phyloP scores from a whole-genome alignment of 2,329 filamentous ascomycete species.

The Meredithiella fracta region DNA sequence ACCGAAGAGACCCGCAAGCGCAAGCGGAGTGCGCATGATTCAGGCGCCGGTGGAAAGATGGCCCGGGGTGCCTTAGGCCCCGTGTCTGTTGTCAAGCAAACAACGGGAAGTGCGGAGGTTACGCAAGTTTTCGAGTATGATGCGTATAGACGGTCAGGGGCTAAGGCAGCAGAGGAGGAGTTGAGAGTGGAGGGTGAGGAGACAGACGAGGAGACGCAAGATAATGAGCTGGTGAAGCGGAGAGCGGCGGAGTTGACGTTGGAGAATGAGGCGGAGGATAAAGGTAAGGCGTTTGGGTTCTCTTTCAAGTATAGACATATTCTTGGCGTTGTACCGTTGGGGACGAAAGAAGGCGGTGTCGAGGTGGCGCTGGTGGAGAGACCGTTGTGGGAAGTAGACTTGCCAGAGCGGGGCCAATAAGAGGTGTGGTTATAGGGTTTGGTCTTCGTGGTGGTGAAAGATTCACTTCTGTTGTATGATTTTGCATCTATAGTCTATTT shows the following conservation, averaged over 20 bases:
- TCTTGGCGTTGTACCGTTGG: constrained; percentile 47
- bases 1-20: constrained; percentile 31
- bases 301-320: constrained; percentile 94
- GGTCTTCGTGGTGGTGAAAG: too few species aligned
- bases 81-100: constrained; percentile 26
- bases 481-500: too few species aligned
- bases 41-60: constrained; percentile 39
- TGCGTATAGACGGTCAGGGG: constrained; percentile 6
- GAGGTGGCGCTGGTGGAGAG: constrained; percentile 84
- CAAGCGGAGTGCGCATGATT: constrained; percentile 33
- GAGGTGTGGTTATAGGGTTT: background rate
- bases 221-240: constrained; percentile 5
- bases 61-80: constrained; percentile 29
- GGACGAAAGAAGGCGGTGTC: constrained; percentile 26
- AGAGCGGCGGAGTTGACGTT: constrained; percentile 11
- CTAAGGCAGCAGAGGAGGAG: constrained; percentile 17
- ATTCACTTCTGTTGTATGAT: too few species aligned
- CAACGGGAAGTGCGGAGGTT: constrained; percentile 12
- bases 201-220: constrained; percentile 22
- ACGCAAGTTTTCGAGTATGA: constrained; percentile 14
- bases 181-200: constrained; percentile 16
- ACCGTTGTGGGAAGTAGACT: constrained; percentile 65
- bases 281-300: constrained; percentile 44
- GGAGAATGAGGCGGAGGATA: constrained; percentile 19
- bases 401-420: constrained; percentile 40